A percentile compares a stretch with the other conserved stretches of the same genome.
Evolutionary conservation across 2,329 filamentous ascomycete species (phyloP).

Genomic region (Penicillium palitans): DNA sequence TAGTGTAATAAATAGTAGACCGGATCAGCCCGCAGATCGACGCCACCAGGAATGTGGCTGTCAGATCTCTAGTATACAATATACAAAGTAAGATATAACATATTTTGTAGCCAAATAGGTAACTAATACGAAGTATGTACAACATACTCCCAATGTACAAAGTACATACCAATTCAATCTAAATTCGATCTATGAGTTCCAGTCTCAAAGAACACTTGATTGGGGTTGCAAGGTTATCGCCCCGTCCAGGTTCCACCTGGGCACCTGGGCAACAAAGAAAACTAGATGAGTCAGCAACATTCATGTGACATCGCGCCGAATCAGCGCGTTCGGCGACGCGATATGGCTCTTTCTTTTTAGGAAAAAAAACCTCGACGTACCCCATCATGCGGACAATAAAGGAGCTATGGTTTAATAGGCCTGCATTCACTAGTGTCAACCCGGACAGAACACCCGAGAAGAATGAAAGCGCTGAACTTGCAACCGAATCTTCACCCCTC

Average conservation of each 20-base stretch:
- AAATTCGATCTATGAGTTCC: not conserved
- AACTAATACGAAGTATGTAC: not conserved
- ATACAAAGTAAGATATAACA: not conserved
- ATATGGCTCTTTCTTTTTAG: not conserved
- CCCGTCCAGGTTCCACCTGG: not conserved
- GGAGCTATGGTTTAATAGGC: constrained; percentile 50
- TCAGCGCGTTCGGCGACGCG: constrained; percentile 3
- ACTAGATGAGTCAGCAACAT: not conserved
- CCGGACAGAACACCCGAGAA: not conserved
- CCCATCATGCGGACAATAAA: constrained; percentile 39
- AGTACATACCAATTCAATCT: not conserved
- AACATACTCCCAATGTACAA: not conserved
- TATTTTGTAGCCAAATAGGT: not conserved
- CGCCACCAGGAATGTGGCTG: constrained; percentile 6
- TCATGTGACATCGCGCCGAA: constrained; percentile 20
- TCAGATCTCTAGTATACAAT: constrained; percentile 2
- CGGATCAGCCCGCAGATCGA: constrained; percentile 6
- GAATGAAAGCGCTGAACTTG: not conserved
- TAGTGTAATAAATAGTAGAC: not conserved
- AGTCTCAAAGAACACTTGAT: not conserved
- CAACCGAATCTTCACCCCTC: constrained; percentile 18
- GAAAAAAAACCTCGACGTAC: not conserved
- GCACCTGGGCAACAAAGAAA: not conserved
- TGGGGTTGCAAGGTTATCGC: not conserved
- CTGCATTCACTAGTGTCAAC: constrained; percentile 21